Evolutionary conservation across 305 asterid genomes (phyloP).

Genomic region (Withania somnifera): DNA sequence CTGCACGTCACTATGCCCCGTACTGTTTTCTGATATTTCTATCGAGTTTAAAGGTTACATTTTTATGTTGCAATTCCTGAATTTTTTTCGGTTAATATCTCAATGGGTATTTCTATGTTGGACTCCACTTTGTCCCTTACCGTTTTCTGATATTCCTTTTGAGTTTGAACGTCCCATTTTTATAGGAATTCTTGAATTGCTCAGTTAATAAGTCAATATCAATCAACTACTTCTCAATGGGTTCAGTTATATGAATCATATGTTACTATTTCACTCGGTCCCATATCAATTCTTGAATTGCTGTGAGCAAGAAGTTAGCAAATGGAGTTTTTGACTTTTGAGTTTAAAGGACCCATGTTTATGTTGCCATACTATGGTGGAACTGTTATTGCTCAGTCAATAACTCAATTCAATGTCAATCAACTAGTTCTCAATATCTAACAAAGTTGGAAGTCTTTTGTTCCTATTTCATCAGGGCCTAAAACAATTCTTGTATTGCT

Average conservation of each 20-base stretch:
- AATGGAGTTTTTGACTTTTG: background rate
- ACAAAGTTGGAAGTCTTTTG: background rate
- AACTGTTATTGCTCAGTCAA: background rate
- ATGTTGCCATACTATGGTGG: too few relatives aligned
- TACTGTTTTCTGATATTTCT: too few relatives aligned
- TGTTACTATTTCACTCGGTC: background rate
- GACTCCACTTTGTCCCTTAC: background rate
- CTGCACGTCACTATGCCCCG: too few relatives aligned
- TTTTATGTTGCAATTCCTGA: background rate
- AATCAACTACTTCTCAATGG: background rate
- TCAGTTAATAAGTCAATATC: background rate
- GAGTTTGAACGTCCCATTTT: background rate
- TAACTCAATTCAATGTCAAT: background rate
- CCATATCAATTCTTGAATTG: background rate
- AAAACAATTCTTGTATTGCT: background rate
- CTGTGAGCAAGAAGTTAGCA: background rate
- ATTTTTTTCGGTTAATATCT: background rate
- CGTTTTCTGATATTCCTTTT: background rate
- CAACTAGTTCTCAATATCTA: too few relatives aligned
- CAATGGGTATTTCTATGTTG: background rate
- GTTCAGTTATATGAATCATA: background rate
- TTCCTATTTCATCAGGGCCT: background rate
- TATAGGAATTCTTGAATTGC: background rate
- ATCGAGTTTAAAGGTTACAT: background rate
- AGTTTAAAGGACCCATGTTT: too few relatives aligned